These are phyloP conservation scores for Moesziomyces sp. DNA, from an alignment of 1,284 basidiomycete species.

Conservation along the genomic window DNA sequence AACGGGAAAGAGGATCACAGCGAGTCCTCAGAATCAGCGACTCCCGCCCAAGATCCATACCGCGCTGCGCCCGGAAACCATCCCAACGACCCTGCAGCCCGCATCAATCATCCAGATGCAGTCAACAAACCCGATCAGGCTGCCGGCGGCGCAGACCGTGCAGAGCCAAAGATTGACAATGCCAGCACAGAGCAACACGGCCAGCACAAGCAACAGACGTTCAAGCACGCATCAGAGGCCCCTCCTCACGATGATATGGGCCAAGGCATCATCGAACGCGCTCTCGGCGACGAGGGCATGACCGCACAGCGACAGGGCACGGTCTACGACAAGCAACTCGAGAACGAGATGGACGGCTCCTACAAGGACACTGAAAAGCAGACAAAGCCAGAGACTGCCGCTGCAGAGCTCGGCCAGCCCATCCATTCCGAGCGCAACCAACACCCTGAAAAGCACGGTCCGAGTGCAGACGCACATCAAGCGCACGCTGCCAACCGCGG, in stretches of 20 bases:
- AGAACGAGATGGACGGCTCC: slow-evolving; percentile 42
- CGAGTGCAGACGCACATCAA: slow-evolving; percentile 24
- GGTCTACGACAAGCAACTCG: slow-evolving; percentile 35
- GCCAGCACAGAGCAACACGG: background rate
- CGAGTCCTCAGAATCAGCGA: background rate
- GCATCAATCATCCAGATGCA: slow-evolving; percentile 45
- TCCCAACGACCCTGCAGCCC: slow-evolving; percentile 41
- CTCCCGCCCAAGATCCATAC: slow-evolving; percentile 14
- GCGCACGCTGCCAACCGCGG: slow-evolving; percentile 43
- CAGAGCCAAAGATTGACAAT: slow-evolving; percentile 4
- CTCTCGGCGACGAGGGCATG: slow-evolving; percentile 40
- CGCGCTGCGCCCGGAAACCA: slow-evolving; percentile 46
- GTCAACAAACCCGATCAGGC: slow-evolving; percentile 5
- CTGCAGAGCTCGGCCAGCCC: slow-evolving; percentile 32
- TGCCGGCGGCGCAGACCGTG: background rate
- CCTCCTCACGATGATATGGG: slow-evolving; percentile 34
- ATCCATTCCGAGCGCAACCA: slow-evolving; percentile 40
- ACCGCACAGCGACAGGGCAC: slow-evolving; percentile 41
- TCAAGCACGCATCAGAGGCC: slow-evolving; percentile 5
- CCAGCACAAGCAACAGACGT: background rate
- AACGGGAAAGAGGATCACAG: background rate
- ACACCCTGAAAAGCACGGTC: slow-evolving; percentile 7
- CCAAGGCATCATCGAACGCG: slow-evolving; percentile 41
- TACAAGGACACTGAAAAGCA: slow-evolving; percentile 25
- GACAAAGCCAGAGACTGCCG: slow-evolving; percentile 27